Evolutionary conservation across 768 basidiomycete species (phyloP).

Genomic region (Polyporus arcularius): DNA sequence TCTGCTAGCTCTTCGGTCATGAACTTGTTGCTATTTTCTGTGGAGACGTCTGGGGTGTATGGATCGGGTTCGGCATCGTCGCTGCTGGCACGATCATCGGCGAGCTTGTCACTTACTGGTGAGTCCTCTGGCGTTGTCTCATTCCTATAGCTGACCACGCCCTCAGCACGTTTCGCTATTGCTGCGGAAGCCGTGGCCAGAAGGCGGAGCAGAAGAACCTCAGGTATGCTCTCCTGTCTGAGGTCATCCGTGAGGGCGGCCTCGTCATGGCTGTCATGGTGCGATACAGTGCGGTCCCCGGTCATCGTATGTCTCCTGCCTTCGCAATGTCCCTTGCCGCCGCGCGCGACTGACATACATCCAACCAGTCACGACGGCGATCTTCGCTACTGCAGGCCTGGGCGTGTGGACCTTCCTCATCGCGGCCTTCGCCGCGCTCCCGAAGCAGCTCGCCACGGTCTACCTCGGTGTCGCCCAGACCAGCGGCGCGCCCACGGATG

Average conservation of each 20-base stretch:
- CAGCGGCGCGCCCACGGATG: slow-evolving; percentile 24
- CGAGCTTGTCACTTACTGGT: slow-evolving; percentile 86
- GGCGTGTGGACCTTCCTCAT: slow-evolving; percentile 68
- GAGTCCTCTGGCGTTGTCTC: slow-evolving; percentile 28
- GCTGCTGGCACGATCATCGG: slow-evolving; percentile 80
- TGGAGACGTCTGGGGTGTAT: slow-evolving; percentile 87
- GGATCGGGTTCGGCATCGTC: slow-evolving; percentile 85
- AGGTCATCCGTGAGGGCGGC: slow-evolving; percentile 81
- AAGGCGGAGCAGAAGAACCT: slow-evolving; percentile 52
- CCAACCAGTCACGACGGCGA: slow-evolving; percentile 72
- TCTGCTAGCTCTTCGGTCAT: slow-evolving; percentile 76
- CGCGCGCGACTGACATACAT: not conserved
- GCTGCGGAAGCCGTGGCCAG: slow-evolving; percentile 72
- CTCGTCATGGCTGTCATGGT: slow-evolving; percentile 78
- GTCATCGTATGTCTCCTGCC: slow-evolving; percentile 59
- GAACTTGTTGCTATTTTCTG: slow-evolving; percentile 88
- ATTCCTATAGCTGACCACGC: not conserved
- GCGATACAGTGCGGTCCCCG: slow-evolving; percentile 79
- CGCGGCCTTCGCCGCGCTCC: slow-evolving; percentile 79
- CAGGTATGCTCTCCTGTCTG: slow-evolving; percentile 46
- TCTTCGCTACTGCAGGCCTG: slow-evolving; percentile 90
- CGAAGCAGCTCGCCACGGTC: slow-evolving; percentile 89
- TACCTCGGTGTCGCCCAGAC: slow-evolving; percentile 77
- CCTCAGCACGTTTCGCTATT: slow-evolving; percentile 77
- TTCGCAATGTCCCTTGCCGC: not conserved